Evolutionary conservation across 2,329 filamentous ascomycete genomes (phyloP), one percentile per base, ranked within the genome.

Genomic region (Hortaea sp.): DNA sequence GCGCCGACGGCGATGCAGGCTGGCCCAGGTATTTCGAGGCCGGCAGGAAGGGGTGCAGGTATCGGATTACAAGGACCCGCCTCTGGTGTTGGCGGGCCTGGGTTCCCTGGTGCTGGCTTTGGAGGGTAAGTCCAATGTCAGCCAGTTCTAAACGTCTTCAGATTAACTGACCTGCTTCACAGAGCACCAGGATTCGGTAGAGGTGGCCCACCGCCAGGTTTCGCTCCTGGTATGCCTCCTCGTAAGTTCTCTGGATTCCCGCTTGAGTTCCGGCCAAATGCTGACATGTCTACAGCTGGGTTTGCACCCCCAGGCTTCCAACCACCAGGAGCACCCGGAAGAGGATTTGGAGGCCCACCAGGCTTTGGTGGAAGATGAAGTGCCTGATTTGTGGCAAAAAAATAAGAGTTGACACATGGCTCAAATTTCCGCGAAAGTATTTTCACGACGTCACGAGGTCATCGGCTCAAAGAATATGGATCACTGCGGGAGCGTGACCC

Each of bases 31-130:
- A 88, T 97, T 56, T 84, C 88, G 54, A 84, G 88, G 64, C 88
- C 92, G 57, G 89, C 89, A 60, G 92, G 92, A 58, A 80, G 92
- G 67, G 92, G 92, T 65, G 70, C 74, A 63, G 61, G 61, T 6
- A 78, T 90, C 59, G 88, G 89, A 45, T 75, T 97, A 53, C 87
- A 88, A 59, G 89, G 90, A 30, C 90, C 90, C 62, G 87, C 87
- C 67, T 83, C 85, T 61, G 90, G 89, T 63, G 84, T 95, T 62
- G 90, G 88, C 59, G 84, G 81, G 49, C 84, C 80, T 46, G 84
- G 84, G 42, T 84, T 85, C 45, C 72, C 75, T 9, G 74, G 72
- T 40, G 72, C 53, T 46, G 11, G 57, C 61, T 43, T 39, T 27
- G 67, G 68, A 45, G 67, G 63, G 42, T 67, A 66, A 13, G 32